phyloP scores from a whole-genome alignment of 2,329 filamentous ascomycete genomes.

The Scleromitrula shiraiana region DNA sequence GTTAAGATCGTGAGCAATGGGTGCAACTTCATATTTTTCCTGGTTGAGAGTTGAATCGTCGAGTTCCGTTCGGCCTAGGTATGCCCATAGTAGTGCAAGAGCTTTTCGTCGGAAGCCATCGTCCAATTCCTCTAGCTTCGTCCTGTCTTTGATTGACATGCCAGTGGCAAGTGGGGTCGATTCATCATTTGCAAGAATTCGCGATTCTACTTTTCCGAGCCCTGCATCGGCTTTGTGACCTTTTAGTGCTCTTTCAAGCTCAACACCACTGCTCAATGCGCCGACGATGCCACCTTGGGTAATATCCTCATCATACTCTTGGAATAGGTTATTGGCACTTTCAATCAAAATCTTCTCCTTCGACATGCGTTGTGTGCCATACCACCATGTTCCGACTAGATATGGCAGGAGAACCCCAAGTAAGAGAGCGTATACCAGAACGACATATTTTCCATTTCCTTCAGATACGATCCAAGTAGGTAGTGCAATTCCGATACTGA shows the following conservation, averaged over 20 bases:
- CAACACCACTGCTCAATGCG: slow-evolving; percentile 76
- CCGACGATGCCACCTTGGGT: slow-evolving; percentile 72
- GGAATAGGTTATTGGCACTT: slow-evolving; percentile 90
- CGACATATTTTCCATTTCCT: slow-evolving; percentile 90
- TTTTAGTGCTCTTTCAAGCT: slow-evolving; percentile 70
- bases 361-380: slow-evolving; percentile 85
- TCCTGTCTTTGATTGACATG: slow-evolving; percentile 65
- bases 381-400: slow-evolving; percentile 96
- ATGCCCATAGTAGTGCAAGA: slow-evolving; percentile 87
- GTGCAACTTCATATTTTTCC: slow-evolving; percentile 83
- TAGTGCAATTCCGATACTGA: slow-evolving; percentile 93
- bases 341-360: slow-evolving; percentile 90
- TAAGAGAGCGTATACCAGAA: slow-evolving; percentile 80
- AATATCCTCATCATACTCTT: slow-evolving; percentile 80
- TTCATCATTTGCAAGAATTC: slow-evolving; percentile 57
- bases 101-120: slow-evolving; percentile 76
- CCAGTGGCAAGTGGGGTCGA: slow-evolving; percentile 45
- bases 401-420: slow-evolving; percentile 89
- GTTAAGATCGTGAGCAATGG: slow-evolving; percentile 76
- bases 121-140: slow-evolving; percentile 72
- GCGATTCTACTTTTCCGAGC: slow-evolving; percentile 75
- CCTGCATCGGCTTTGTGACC: slow-evolving; percentile 74
- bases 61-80: slow-evolving; percentile 80
- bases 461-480: slow-evolving; percentile 89
- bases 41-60: slow-evolving; percentile 69